phyloP scores from a whole-genome alignment of 768 basidiomycete genomes.

The Tubosaeta sp. region DNA sequence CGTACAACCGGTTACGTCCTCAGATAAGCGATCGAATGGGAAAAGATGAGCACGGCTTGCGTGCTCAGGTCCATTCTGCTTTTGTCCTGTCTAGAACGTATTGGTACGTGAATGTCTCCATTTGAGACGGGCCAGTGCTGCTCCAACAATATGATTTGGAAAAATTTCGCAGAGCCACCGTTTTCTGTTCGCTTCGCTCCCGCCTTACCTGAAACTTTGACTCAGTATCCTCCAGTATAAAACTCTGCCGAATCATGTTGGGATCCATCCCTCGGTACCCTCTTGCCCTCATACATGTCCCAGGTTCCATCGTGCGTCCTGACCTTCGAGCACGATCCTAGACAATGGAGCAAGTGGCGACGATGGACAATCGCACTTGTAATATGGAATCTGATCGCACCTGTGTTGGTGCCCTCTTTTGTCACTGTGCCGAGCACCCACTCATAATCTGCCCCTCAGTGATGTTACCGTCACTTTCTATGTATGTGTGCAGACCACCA shows the following conservation, averaged over 20 bases:
- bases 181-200: no score
- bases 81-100: neutral
- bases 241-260: neutral
- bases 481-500: no score
- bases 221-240: constrained; percentile 6
- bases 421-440: neutral
- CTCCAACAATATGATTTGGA: neutral
- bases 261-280: constrained; percentile 2
- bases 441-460: constrained; percentile 9
- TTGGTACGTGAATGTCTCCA: neutral
- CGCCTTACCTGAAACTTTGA: no score
- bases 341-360: constrained; percentile 24
- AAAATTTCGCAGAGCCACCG: neutral
- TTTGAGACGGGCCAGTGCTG: neutral
- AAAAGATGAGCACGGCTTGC: neutral
- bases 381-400: constrained; percentile 27
- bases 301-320: constrained; percentile 11
- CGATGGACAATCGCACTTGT: constrained; percentile 26
- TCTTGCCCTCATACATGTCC: constrained; percentile 17
- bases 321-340: constrained; percentile 22
- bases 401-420: constrained; percentile 18
- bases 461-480: constrained; percentile 27
- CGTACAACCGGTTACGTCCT: constrained; percentile 8
- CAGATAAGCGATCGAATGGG: constrained; percentile 4
- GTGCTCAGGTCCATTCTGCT: constrained; percentile 1